Conservation (phyloP, 805 yeast genomes). For the Metschnikowia shivogae region DNA sequence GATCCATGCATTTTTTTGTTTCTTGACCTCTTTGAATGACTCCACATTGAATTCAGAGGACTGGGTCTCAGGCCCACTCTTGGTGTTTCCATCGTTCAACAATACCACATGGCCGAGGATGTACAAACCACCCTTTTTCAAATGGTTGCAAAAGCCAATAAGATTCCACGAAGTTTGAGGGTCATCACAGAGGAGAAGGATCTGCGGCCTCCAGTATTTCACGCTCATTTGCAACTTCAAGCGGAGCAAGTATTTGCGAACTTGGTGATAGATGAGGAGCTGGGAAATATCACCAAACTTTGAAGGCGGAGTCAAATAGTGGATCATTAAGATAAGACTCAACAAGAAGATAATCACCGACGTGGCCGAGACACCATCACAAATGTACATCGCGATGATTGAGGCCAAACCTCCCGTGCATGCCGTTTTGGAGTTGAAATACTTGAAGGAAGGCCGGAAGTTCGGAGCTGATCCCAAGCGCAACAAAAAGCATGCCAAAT, state of each 20-base stretch:
- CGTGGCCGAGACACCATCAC: slow-evolving; percentile 87
- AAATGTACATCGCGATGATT: slow-evolving; percentile 84
- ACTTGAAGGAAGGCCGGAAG: slow-evolving; percentile 91
- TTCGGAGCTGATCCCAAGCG: slow-evolving; percentile 95
- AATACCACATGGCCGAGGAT: slow-evolving; percentile 89
- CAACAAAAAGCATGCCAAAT: slow-evolving; percentile 86
- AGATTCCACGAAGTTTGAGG: slow-evolving; percentile 91
- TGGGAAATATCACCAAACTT: slow-evolving; percentile 99
- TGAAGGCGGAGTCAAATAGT: slow-evolving; percentile 89
- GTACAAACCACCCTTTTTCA: slow-evolving; percentile 93
- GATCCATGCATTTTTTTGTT: slow-evolving; percentile 78
- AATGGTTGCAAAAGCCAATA: slow-evolving; percentile 86
- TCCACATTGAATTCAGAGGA: slow-evolving; percentile 29
- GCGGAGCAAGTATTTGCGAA: slow-evolving; percentile 80
- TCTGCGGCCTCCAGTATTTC: slow-evolving; percentile 98
- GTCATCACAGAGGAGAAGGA: slow-evolving; percentile 79
- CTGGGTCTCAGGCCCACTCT: slow-evolving; percentile 3
- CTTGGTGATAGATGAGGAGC: slow-evolving; percentile 92
- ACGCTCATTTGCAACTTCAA: slow-evolving; percentile 84
- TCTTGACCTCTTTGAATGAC: slow-evolving; percentile 62
- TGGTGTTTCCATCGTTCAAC: slow-evolving; percentile 36
- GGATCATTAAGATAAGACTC: slow-evolving; percentile 71
- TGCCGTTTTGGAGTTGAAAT: slow-evolving; percentile 81
- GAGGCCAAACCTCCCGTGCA: slow-evolving; percentile 67
- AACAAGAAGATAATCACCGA: slow-evolving; percentile 63